Evolutionary conservation across 2,329 filamentous ascomycete species (phyloP).

Genomic region (Pseudopyricularia cyperi): DNA sequence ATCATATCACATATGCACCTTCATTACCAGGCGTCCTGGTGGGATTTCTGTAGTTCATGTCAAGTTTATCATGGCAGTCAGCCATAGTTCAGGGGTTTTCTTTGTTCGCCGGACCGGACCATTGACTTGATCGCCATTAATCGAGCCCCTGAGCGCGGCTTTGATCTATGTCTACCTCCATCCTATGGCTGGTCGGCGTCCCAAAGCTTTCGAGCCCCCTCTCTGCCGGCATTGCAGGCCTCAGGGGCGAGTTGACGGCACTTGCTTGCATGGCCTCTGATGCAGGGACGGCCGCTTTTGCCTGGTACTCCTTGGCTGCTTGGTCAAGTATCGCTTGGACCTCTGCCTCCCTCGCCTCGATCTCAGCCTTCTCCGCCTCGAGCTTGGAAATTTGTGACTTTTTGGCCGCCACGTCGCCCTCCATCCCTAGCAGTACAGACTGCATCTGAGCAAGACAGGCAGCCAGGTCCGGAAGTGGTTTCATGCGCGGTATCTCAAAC

Average conservation of each 20-base stretch:
- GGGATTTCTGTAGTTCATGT: neutral
- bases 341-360: conserved; percentile 59
- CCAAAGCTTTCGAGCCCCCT: conserved; percentile 34
- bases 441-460: conserved; percentile 54
- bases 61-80: neutral
- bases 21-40: neutral
- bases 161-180: conserved; percentile 10
- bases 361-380: conserved; percentile 52
- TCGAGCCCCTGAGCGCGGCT: conserved; percentile 6
- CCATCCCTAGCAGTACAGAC: conserved; percentile 47
- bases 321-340: conserved; percentile 72
- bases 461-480: conserved; percentile 61
- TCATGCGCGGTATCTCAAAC: conserved; percentile 48
- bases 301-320: conserved; percentile 53
- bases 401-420: conserved; percentile 47
- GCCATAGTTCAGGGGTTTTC: neutral
- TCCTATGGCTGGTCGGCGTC: conserved; percentile 23
- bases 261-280: neutral
- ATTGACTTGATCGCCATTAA: neutral
- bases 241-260: conserved; percentile 16
- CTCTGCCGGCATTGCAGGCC: conserved; percentile 16
- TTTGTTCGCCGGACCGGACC: neutral
- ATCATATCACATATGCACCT: neutral
- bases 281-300: conserved; percentile 20
- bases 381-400: conserved; percentile 52